Conservation (phyloP, 1,139 yeast species). For the Spathaspora sp. region DNA sequence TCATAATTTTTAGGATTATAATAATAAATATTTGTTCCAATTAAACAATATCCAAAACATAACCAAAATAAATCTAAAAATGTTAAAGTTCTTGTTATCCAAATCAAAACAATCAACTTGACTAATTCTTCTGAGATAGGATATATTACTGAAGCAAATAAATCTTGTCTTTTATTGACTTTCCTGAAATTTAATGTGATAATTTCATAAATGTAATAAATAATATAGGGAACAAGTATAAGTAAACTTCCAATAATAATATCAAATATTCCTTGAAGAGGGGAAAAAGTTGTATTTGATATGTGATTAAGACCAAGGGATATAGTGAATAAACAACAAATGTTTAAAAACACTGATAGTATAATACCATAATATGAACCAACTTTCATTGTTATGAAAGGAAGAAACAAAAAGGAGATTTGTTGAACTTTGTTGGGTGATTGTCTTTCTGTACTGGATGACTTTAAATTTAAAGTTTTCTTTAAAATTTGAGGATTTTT, state of each 20-base stretch:
- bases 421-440: neutral
- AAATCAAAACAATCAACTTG: conserved; percentile 6
- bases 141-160: conserved; percentile 10
- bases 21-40: conserved; percentile 7
- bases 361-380: conserved; percentile 4
- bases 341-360: neutral
- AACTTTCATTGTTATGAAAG: conserved; percentile 2
- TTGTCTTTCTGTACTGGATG: no score
- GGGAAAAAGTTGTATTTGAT: neutral
- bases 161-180: neutral
- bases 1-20: conserved; percentile 10
- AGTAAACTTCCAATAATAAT: conserved; percentile 3
- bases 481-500: no score
- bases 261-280: neutral
- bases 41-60: conserved; percentile 10
- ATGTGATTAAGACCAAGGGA: neutral
- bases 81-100: conserved; percentile 5
- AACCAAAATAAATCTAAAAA: conserved; percentile 4
- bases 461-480: no score
- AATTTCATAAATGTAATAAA: conserved; percentile 6
- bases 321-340: neutral
- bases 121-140: conserved; percentile 12
- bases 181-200: neutral
- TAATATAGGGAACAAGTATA: conserved; percentile 3
- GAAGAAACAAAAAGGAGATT: neutral